A percentile compares a stretch with the other conserved stretches of the same genome.
phyloP scores from a whole-genome alignment of 352 stramenopile genomes.

The Pythium coloratum region DNA sequence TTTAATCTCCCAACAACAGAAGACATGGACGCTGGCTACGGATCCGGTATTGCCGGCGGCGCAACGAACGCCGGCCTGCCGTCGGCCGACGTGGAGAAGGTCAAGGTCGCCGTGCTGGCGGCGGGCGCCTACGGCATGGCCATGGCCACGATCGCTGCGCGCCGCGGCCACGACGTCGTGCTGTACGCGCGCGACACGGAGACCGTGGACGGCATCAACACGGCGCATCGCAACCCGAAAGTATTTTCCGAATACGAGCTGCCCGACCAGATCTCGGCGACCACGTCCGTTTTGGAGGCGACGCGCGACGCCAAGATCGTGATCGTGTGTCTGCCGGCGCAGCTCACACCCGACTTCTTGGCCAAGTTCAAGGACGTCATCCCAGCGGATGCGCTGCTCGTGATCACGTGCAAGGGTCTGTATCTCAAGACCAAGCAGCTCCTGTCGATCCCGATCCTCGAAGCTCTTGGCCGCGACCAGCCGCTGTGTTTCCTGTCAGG shows the following conservation, averaged over 20 bases:
- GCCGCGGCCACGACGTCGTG: slow-evolving; percentile 90
- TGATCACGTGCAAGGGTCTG: slow-evolving; percentile 95
- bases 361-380: slow-evolving; percentile 85
- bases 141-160: slow-evolving; percentile 91
- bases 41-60: slow-evolving; percentile 33
- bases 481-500: slow-evolving; percentile 94
- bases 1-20: slow-evolving; percentile 8
- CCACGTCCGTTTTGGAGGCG: slow-evolving; percentile 84
- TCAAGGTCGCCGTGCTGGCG: slow-evolving; percentile 89
- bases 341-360: slow-evolving; percentile 93
- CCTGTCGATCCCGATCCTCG: slow-evolving; percentile 94
- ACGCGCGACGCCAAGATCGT: slow-evolving; percentile 89
- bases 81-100: slow-evolving; percentile 68
- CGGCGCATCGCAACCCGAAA: slow-evolving; percentile 85
- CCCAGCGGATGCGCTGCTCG: slow-evolving; percentile 86
- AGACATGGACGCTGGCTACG: slow-evolving; percentile 45
- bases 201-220: slow-evolving; percentile 90
- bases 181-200: slow-evolving; percentile 89
- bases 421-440: slow-evolving; percentile 95
- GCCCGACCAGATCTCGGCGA: slow-evolving; percentile 83
- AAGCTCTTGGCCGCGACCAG: slow-evolving; percentile 89
- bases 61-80: slow-evolving; percentile 69
- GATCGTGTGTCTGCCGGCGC: slow-evolving; percentile 96
- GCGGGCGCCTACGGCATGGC: slow-evolving; percentile 96
- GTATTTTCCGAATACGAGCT: slow-evolving; percentile 92